Evolutionary conservation across 2,329 filamentous ascomycete genomes (phyloP), one percentile per base, ranked within the genome.

Genomic region (Sporothrix euskadiensis): DNA sequence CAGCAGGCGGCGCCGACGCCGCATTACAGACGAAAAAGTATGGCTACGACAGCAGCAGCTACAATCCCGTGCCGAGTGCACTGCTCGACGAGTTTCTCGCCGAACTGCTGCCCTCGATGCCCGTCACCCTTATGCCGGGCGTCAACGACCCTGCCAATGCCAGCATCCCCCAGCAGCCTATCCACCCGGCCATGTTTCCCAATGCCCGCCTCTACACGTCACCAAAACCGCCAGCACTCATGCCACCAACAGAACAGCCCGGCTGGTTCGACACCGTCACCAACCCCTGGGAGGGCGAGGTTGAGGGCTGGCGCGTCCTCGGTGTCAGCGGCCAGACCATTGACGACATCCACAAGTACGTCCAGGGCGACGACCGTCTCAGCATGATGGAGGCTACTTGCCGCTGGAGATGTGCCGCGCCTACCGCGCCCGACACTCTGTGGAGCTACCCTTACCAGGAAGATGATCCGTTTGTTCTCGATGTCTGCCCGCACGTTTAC

Each of bases 391-490:
- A 98, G 82, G 91, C 91, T 73, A 96, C 97, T 89, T 90, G 97
- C 77, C 88, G 94, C 74, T 99, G 96, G 96, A 88, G 96, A 75
- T 93, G 94, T 79, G 90, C 90, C 76, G 96, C 96, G 5, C 96
- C 96, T 1, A 99, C 96, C 0, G 96, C 96, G 1, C 96, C 97
- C 0, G 97, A 99, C 82, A 99, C 97, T 0, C 81, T 99, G 59
- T 97, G 94, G 93, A 94, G 92, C 79, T 99, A 98, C 80, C 96
- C 96, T 0, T 99, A 97, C 82, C 94, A 98, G 82, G 92, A 96
- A 22, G 88, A 94, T 69, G 97, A 99, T 79, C 94, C 93, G 0
- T 97, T 98, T 79, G 91, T 98, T 59, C 86, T 99, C 78, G 89
- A 91, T 76, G 84, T 90, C 22, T 97, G 93, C 75, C 96, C 96